phyloP scores from a whole-genome alignment of 108 stramenopile species.

The Cyclostephanos tholiformis region DNA sequence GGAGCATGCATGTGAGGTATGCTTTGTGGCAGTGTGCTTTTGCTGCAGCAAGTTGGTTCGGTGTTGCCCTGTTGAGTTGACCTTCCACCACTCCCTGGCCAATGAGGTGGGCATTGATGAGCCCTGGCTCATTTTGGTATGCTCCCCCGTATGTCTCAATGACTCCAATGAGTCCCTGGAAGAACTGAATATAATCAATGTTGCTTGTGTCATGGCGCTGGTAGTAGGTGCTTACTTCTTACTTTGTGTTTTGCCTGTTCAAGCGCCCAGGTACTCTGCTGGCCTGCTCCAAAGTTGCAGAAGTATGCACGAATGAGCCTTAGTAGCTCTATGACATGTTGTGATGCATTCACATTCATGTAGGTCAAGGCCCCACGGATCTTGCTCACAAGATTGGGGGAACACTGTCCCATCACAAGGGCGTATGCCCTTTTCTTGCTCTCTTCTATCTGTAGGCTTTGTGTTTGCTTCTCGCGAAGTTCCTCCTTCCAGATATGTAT shows the following conservation, averaged over 20 bases:
- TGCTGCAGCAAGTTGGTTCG: not conserved
- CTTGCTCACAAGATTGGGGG: not conserved
- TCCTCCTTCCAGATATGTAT: too few relatives aligned
- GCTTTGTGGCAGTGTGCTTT: not conserved
- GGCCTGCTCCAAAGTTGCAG: too few relatives aligned
- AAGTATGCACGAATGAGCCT: too few relatives aligned
- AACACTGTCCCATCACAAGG: too few relatives aligned
- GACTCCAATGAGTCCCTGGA: not conserved
- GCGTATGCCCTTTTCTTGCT: too few relatives aligned
- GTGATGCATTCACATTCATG: too few relatives aligned
- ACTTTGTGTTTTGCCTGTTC: too few relatives aligned
- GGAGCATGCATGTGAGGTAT: not conserved
- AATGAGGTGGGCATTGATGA: conserved; percentile 4
- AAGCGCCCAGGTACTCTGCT: too few relatives aligned
- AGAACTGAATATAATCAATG: conserved; percentile 7
- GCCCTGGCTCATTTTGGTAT: conserved; percentile 1
- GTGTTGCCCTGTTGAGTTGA: not conserved
- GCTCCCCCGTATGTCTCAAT: conserved; percentile 18
- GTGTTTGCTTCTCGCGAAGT: too few relatives aligned
- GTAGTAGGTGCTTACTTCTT: too few relatives aligned
- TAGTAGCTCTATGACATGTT: too few relatives aligned
- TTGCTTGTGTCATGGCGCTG: conserved; percentile 3
- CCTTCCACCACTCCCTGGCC: not conserved
- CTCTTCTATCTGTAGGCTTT: too few relatives aligned
- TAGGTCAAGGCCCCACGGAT: not conserved